Percentiles rank a stretch among this genome's conserved stretches.
These are phyloP conservation scores for Oenanthe sinensis DNA, from an alignment of 129 eudicot genomes.

Conservation along the genomic window DNA sequence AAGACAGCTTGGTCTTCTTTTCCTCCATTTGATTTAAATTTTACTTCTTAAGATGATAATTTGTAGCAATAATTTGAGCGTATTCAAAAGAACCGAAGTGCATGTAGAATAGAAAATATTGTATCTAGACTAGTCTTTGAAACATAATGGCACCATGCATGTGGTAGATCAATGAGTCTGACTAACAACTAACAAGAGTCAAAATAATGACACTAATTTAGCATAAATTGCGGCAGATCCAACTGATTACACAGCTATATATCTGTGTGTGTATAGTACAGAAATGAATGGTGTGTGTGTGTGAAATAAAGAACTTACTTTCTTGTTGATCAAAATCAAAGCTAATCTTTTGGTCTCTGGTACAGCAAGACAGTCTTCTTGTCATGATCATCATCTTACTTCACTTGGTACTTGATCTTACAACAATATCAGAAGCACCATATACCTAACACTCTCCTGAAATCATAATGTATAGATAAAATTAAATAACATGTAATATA, in stretches of 20 bases:
- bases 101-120: no score
- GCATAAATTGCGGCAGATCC: conserved; percentile 18
- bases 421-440: not conserved
- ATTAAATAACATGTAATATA: not conserved
- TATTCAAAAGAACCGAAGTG: no score
- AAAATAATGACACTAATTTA: conserved; percentile 9
- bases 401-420: conserved; percentile 1
- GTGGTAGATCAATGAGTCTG: conserved; percentile 12
- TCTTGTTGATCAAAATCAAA: conserved; percentile 71
- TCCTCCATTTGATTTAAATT: no score
- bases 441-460: not conserved
- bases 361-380: conserved; percentile 66
- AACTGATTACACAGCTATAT: not conserved
- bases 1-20: no score
- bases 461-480: not conserved
- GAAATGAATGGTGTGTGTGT: not conserved
- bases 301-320: conserved; percentile 35
- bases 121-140: not conserved
- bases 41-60: no score
- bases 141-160: conserved; percentile 10
- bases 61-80: no score
- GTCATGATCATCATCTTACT: conserved; percentile 46
- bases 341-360: conserved; percentile 58
- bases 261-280: not conserved
- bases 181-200: conserved; percentile 7